These are phyloP conservation scores for Pelargonium cotyledonis DNA, from an alignment of 441 rosid genomes.

Conservation along the genomic window DNA sequence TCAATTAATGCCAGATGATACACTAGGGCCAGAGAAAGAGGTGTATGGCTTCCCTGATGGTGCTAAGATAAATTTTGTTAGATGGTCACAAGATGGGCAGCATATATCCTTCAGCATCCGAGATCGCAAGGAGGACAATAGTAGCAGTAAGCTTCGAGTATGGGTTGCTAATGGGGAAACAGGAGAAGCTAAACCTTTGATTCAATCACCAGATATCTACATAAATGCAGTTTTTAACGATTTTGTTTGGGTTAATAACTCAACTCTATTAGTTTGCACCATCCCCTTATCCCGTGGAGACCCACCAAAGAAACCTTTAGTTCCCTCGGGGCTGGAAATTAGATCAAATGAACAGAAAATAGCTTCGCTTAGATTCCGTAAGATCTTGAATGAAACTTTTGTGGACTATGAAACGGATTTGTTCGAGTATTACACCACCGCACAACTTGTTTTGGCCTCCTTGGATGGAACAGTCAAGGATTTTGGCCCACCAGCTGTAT, in stretches of 20 bases:
- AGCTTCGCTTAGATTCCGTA: slow-evolving; percentile 76
- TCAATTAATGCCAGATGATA: slow-evolving; percentile 64
- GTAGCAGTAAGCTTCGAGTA: slow-evolving; percentile 55
- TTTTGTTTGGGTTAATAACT: slow-evolving; percentile 71
- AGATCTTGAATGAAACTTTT: too few species aligned
- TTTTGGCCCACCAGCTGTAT: slow-evolving; percentile 72
- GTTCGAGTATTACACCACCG: slow-evolving; percentile 78
- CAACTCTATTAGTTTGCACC: slow-evolving; percentile 67
- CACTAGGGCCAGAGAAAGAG: slow-evolving; percentile 76
- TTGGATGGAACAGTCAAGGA: slow-evolving; percentile 62
- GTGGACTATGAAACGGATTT: slow-evolving; percentile 85
- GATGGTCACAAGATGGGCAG: slow-evolving; percentile 75
- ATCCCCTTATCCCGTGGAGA: slow-evolving; percentile 71
- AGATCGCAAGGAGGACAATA: slow-evolving; percentile 45
- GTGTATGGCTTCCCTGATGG: slow-evolving; percentile 72
- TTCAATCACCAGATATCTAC: slow-evolving; percentile 51
- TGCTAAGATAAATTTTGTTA: slow-evolving; percentile 76
- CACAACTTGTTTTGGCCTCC: slow-evolving; percentile 70
- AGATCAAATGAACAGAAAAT: slow-evolving; percentile 67
- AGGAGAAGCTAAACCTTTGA: slow-evolving; percentile 65
- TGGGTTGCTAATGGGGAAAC: slow-evolving; percentile 84
- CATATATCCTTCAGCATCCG: slow-evolving; percentile 78
- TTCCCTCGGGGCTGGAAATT: slow-evolving; percentile 81
- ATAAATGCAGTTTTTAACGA: slow-evolving; percentile 81
- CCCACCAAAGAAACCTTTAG: slow-evolving; percentile 75